phyloP scores from a whole-genome alignment of 1,284 basidiomycete species.

The Microbotryum violaceum region DNA sequence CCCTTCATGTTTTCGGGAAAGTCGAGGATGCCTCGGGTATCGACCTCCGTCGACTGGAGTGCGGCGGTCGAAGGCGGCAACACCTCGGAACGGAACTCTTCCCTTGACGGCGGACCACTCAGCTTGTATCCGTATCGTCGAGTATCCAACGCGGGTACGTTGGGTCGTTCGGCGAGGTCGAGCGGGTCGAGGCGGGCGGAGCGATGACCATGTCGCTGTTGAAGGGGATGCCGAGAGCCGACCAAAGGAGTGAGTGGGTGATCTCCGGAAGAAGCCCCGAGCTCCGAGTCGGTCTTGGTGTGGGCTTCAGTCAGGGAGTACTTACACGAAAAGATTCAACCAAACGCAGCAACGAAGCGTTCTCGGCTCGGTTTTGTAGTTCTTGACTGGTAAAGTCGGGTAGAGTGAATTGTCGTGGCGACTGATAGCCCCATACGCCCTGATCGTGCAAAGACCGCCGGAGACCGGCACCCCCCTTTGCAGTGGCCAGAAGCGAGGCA shows the following conservation, averaged over 20 bases:
- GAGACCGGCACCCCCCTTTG: background rate
- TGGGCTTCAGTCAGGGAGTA: background rate
- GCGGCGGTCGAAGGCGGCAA: background rate
- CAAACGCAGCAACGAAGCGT: conserved; percentile 73
- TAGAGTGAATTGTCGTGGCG: conserved; percentile 3
- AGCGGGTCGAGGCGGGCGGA: conserved; percentile 77
- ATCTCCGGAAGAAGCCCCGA: background rate
- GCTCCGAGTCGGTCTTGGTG: background rate
- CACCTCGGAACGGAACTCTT: conserved; percentile 53
- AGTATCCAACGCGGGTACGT: conserved; percentile 71
- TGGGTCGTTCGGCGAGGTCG: conserved; percentile 73
- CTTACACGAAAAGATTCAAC: conserved; percentile 64
- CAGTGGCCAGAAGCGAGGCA: no score
- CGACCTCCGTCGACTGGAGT: background rate
- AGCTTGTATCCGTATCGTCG: conserved; percentile 64
- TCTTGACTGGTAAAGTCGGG: conserved; percentile 52
- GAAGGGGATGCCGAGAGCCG: background rate
- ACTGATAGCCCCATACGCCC: conserved; percentile 14
- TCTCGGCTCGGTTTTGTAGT: conserved; percentile 62
- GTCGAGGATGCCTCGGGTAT: conserved; percentile 24
- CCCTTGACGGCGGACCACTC: conserved; percentile 44
- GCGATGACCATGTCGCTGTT: conserved; percentile 59
- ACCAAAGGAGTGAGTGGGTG: no score
- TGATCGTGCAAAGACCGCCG: conserved; percentile 4
- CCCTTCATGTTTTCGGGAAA: conserved; percentile 40